Conservation (phyloP, 805 yeast genomes). For the Hanseniaspora occidentalis region DNA sequence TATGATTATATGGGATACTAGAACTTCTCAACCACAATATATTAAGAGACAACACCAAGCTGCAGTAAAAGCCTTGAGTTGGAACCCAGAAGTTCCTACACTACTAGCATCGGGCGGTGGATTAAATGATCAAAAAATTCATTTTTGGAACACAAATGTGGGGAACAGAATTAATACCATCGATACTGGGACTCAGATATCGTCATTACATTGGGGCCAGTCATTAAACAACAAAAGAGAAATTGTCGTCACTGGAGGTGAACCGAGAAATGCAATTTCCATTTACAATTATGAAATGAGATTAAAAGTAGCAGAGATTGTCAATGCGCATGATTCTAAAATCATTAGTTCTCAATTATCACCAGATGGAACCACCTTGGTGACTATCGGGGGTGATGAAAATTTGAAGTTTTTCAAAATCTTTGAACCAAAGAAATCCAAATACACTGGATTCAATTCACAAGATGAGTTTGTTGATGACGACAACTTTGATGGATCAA, state of each 20-base stretch:
- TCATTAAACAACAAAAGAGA: constrained; percentile 33
- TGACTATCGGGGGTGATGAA: constrained; percentile 94
- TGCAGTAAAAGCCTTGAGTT: constrained; percentile 88
- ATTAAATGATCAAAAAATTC: constrained; percentile 73
- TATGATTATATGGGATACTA: constrained; percentile 86
- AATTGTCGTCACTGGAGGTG: constrained; percentile 88
- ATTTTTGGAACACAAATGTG: constrained; percentile 90
- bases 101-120: constrained; percentile 97
- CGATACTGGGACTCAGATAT: constrained; percentile 87
- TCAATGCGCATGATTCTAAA: constrained; percentile 80
- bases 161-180: constrained; percentile 71
- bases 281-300: constrained; percentile 78
- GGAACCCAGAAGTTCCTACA: constrained; percentile 83
- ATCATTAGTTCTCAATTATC: constrained; percentile 73
- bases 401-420: constrained; percentile 90
- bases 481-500: constrained; percentile 9
- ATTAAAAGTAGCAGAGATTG: constrained; percentile 78
- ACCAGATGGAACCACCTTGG: constrained; percentile 82
- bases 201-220: constrained; percentile 88
- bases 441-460: neutral
- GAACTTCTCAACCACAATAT: constrained; percentile 56
- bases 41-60: constrained; percentile 75
- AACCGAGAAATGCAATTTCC: constrained; percentile 73
- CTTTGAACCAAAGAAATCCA: constrained; percentile 42
- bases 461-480: constrained; percentile 18